Conservation (phyloP, 129 eudicot genomes). For the Solidago caesia region DNA sequence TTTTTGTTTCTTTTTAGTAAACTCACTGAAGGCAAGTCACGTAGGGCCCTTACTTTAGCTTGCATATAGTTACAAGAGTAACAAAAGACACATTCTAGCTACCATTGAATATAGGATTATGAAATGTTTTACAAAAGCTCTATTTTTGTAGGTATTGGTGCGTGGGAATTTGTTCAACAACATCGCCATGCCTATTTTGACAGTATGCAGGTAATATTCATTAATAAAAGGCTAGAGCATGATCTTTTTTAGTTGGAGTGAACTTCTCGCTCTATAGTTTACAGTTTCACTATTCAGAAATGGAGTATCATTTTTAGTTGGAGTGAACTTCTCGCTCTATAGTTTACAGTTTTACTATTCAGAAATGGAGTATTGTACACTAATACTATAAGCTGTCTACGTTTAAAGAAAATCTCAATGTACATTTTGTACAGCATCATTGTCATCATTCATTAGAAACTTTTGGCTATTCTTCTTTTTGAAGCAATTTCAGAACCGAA, state of each 20-base stretch:
- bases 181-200: slow-evolving; percentile 97
- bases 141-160: slow-evolving; percentile 64
- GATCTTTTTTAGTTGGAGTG: slow-evolving; percentile 5
- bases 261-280: not conserved
- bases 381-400: not conserved
- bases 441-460: not conserved
- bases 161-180: slow-evolving; percentile 87
- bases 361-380: slow-evolving; percentile 1
- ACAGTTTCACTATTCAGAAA: slow-evolving; percentile 2
- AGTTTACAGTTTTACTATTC: not conserved
- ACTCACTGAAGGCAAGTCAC: too few relatives aligned
- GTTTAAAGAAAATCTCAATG: not conserved
- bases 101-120: too few relatives aligned
- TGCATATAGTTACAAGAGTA: too few relatives aligned
- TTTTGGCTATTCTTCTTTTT: not conserved
- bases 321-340: not conserved
- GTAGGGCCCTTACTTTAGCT: too few relatives aligned
- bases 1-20: too few relatives aligned
- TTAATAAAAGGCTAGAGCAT: not conserved
- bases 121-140: slow-evolving; percentile 9
- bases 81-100: too few relatives aligned
- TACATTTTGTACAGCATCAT: not conserved
- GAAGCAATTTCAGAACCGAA: not conserved
- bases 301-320: not conserved
- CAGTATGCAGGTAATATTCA: slow-evolving; percentile 77